Base-by-base conservation (phyloP, 768 basidiomycete genomes). In the Fibroporia radiculosa region DNA sequence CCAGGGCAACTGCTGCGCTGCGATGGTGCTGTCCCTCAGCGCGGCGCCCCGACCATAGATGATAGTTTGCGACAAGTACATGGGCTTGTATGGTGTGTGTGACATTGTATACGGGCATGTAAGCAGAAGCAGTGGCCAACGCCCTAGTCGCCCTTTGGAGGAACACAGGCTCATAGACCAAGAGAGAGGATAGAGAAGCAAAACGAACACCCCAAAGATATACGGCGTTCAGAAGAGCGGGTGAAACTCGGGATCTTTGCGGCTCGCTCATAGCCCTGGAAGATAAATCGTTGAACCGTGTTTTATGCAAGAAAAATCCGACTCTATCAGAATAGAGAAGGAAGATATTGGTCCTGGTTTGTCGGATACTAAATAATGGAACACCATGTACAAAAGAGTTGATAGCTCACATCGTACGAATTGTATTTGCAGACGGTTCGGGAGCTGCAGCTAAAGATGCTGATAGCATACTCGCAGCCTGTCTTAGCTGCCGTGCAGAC, bases 231-330 rank as follows among this genome's bases (percentile, higher is more conserved):
- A 81, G 71, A 18, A 77, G 71, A 6, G 64, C 65, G 50, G 57
- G 42, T 45, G 48, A 19, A 47, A 47, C 28, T 19, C 18, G n/a
- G 51, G 66, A 1, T 18, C 3, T 4, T 7, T 32, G 41, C 4
- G 50, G 48, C 31, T 53, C 56, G 34, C 18, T 27, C 24, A 18
- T 40, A 27, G 26, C 19, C 12, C 16, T 29, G n/a, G 41, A 16
- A 27, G 24, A 20, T 22, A 19, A 18, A 27, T 66, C 40, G 14
- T 61, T 63, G 45, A 84, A 76, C 3, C 77, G 71, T 4, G 61
- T 51, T 3, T 62, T 35, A 49, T 78, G 61, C 44, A 89, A 73
- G 60, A 86, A 88, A 55, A 87, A 78, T 4, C 82, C 82, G 46
- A 84, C 70, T 52, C 78, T 72, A 27, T 66, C 58, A 0, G 74